Evolutionary conservation across 2,329 filamentous ascomycete species (phyloP).

Genomic region (Fusarium torulosum): DNA sequence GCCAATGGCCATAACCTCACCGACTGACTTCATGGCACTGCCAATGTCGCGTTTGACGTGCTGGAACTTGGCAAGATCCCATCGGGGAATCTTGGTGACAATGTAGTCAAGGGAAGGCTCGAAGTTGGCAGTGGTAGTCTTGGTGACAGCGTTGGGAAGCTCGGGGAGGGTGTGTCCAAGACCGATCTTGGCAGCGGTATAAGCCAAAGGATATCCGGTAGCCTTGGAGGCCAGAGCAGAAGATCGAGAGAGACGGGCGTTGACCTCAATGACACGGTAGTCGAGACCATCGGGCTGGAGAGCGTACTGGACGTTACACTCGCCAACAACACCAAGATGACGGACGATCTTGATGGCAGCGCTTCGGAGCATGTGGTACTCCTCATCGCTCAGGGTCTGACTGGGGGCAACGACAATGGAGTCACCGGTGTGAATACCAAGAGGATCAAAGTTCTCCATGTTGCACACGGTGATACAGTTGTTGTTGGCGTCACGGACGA

Average conservation of each 20-base stretch:
- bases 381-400: constrained; percentile 97
- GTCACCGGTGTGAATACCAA: constrained; percentile 98
- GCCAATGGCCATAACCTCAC: constrained; percentile 99
- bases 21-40: constrained; percentile 98
- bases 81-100: constrained; percentile 97
- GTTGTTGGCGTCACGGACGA: constrained; percentile 95
- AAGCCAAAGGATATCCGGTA: constrained; percentile 95
- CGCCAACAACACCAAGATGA: constrained; percentile 95
- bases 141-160: constrained; percentile 96
- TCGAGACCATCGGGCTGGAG: constrained; percentile 96
- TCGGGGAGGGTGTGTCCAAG: constrained; percentile 95
- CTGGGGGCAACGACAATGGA: constrained; percentile 98
- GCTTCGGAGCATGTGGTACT: constrained; percentile 99
- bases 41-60: constrained; percentile 98
- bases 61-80: constrained; percentile 99
- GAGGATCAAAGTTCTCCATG: constrained; percentile 88
- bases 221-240: constrained; percentile 98
- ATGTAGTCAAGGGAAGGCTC: constrained; percentile 98
- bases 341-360: constrained; percentile 98
- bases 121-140: constrained; percentile 98
- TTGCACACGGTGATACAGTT: constrained; percentile 99
- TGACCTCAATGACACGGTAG: constrained; percentile 99
- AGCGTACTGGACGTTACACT: constrained; percentile 99
- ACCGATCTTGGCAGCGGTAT: constrained; percentile 98
- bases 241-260: constrained; percentile 96